Evolutionary conservation across 2,329 filamentous ascomycete genomes (phyloP).

Genomic region (Aspergillus fructus): DNA sequence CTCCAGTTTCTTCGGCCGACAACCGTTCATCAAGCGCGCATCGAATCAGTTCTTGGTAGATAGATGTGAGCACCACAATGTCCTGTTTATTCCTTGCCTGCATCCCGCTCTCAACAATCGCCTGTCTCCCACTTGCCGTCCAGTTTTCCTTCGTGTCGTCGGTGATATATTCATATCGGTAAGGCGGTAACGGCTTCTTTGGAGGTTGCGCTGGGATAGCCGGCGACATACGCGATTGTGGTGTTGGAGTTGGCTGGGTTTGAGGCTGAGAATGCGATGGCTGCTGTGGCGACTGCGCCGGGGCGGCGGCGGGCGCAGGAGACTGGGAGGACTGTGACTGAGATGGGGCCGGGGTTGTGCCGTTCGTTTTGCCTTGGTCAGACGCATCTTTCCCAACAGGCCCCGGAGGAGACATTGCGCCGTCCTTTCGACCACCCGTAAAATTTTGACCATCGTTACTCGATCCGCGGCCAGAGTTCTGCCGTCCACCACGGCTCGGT

Average conservation of each 20-base stretch:
- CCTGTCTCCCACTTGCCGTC: constrained; percentile 65
- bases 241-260: constrained; percentile 18
- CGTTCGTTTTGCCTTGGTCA: constrained; percentile 32
- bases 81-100: constrained; percentile 68
- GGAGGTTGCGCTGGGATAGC: constrained; percentile 17
- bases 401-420: constrained; percentile 33
- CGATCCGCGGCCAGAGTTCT: constrained; percentile 35
- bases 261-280: constrained; percentile 18
- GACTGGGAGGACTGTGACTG: constrained; percentile 20
- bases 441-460: constrained; percentile 37
- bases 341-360: constrained; percentile 19
- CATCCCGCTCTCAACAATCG: constrained; percentile 64
- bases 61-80: constrained; percentile 63
- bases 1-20: constrained; percentile 67
- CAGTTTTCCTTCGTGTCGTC: constrained; percentile 67
- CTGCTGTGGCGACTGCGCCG: constrained; percentile 11
- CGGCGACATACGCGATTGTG: constrained; percentile 14
- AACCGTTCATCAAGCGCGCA: constrained; percentile 70
- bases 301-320: constrained; percentile 18
- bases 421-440: constrained; percentile 28
- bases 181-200: constrained; percentile 42
- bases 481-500: constrained; percentile 39
- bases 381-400: constrained; percentile 26
- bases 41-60: constrained; percentile 84
- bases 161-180: constrained; percentile 74